These are phyloP conservation scores for Cornus florida DNA, from an alignment of 148 eudicot genomes.

Conservation along the genomic window DNA sequence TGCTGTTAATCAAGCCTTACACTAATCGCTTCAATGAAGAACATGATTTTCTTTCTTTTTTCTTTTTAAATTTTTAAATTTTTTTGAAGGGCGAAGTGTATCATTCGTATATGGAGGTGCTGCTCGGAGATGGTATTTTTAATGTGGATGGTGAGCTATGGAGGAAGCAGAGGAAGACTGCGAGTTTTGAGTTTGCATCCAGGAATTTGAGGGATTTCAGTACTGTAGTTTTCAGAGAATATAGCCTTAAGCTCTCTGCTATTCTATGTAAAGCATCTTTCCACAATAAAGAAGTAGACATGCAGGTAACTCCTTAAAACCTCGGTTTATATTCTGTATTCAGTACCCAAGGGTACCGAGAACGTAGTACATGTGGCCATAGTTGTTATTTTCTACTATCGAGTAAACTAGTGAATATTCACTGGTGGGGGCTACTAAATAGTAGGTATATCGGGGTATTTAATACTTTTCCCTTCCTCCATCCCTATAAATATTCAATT, in stretches of 20 bases:
- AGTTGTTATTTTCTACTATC: too few species aligned
- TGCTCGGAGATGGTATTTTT: slow-evolving; percentile 88
- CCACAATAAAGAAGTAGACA: slow-evolving; percentile 52
- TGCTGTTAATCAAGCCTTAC: too few species aligned
- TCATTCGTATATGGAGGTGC: slow-evolving; percentile 96
- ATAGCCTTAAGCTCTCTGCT: slow-evolving; percentile 69
- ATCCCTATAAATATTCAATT: not conserved
- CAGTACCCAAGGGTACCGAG: too few species aligned
- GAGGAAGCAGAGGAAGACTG: slow-evolving; percentile 96
- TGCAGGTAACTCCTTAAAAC: slow-evolving; percentile 55
- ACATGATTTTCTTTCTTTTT: not conserved
- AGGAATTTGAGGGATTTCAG: slow-evolving; percentile 93
- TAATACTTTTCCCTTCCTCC: too few species aligned
- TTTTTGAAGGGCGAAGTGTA: slow-evolving; percentile 76
- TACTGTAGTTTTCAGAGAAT: slow-evolving; percentile 88
- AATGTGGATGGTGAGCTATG: slow-evolving; percentile 93
- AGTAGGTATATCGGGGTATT: too few species aligned
- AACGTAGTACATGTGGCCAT: too few species aligned
- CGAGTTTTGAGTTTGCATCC: slow-evolving; percentile 98
- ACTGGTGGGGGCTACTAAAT: too few species aligned
- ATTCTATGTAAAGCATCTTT: slow-evolving; percentile 59
- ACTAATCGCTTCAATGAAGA: not conserved
- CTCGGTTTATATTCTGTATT: not conserved
- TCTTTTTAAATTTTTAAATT: not conserved
- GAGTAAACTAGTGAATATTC: too few species aligned